Percentiles rank a stretch among this genome's conserved stretches.
phyloP scores from a whole-genome alignment of 257 asterid genomes.

The Mentha longifolia region DNA sequence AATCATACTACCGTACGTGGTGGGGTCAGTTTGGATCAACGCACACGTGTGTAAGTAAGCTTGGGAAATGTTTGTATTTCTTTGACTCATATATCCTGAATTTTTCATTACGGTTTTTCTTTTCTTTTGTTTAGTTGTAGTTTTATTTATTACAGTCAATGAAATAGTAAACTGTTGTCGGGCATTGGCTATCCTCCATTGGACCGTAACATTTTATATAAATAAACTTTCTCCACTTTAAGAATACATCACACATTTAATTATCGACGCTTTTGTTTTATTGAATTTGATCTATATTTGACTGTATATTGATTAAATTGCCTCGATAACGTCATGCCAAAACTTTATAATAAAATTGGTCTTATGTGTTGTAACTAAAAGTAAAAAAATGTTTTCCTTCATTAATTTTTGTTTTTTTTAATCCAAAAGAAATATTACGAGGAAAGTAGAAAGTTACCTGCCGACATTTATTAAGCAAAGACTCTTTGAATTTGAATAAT shows the following conservation, averaged over 20 bases:
- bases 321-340: neutral
- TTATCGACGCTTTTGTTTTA: neutral
- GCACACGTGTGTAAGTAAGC: conserved; percentile 21
- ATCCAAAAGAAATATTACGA: neutral
- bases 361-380: neutral
- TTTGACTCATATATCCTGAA: neutral
- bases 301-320: neutral
- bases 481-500: neutral
- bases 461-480: neutral
- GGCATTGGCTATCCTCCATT: neutral
- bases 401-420: neutral
- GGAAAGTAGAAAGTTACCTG: neutral
- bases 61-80: no score
- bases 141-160: neutral
- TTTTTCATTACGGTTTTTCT: neutral
- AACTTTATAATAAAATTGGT: neutral
- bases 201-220: neutral
- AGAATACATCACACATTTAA: neutral
- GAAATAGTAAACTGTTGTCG: neutral
- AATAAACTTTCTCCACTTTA: neutral
- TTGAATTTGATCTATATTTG: neutral
- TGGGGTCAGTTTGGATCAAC: conserved; percentile 14
- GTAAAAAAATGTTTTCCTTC: neutral
- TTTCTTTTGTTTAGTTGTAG: no score
- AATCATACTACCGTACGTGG: neutral